A percentile compares a stretch with the other conserved stretches of the same genome.
Conservation (phyloP, 2,329 filamentous ascomycete genomes). For the Colletotrichum sp. region DNA sequence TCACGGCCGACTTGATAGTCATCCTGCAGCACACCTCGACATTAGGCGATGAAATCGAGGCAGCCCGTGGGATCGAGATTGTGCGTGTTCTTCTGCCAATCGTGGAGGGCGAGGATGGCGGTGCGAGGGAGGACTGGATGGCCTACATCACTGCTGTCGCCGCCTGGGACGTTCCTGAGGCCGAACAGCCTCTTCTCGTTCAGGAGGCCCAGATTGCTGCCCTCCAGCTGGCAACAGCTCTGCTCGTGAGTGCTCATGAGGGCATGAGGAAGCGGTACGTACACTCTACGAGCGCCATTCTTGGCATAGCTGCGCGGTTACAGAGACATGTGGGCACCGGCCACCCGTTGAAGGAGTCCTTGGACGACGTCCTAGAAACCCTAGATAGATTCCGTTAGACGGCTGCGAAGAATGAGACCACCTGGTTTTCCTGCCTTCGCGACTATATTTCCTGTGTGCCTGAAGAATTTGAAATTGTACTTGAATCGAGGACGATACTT, state of each 20-base stretch:
- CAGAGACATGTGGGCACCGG: slow-evolving; percentile 31
- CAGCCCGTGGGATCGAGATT: slow-evolving; percentile 58
- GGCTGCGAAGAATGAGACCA: background rate
- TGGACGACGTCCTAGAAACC: slow-evolving; percentile 50
- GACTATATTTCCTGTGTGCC: background rate
- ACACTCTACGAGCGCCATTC: slow-evolving; percentile 56
- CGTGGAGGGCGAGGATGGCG: slow-evolving; percentile 49
- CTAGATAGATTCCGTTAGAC: slow-evolving; percentile 27
- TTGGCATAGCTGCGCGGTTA: slow-evolving; percentile 52
- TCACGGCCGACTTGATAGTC: slow-evolving; percentile 54
- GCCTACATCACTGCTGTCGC: slow-evolving; percentile 56
- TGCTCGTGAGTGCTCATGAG: slow-evolving; percentile 51
- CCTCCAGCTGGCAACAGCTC: slow-evolving; percentile 59
- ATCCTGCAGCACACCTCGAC: slow-evolving; percentile 43
- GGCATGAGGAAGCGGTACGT: slow-evolving; percentile 56
- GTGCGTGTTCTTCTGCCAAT: slow-evolving; percentile 60
- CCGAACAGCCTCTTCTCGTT: slow-evolving; percentile 26
- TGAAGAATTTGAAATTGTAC: background rate
- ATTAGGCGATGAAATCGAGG: slow-evolving; percentile 33
- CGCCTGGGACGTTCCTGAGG: slow-evolving; percentile 47
- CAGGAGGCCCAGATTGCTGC: slow-evolving; percentile 59
- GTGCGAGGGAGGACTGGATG: slow-evolving; percentile 62
- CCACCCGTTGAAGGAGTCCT: slow-evolving; percentile 41
- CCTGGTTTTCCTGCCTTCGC: background rate
- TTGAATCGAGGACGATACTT: background rate